Base-by-base conservation (phyloP, 495 filamentous ascomycete species). In the Peziza echinospora region DNA sequence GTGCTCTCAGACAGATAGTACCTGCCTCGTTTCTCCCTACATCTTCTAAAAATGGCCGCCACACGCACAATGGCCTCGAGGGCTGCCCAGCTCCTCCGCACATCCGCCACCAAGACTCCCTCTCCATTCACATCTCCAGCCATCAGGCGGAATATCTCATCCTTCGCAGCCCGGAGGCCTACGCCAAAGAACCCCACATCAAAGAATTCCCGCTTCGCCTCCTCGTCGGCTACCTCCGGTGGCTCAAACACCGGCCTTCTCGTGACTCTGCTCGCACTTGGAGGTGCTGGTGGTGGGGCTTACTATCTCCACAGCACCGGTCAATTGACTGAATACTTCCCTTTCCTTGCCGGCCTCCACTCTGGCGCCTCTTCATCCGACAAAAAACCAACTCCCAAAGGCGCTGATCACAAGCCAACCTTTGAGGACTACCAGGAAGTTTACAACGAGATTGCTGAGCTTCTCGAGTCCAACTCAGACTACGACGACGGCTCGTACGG, bases 401-500 rank as follows among this genome's bases (percentile, higher is more conserved):
- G 66, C 13, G 56, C 61, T 53, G 75, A 71, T 50, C 81, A 91
- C 64, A 71, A 65, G 21, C 83, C 86, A 52, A 80, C 71, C 52
- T 71, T 80, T 65, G 76, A 76, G 47, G 85, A 97, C 63, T 97
- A 93, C 69, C 84, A 94, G 72, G 79, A 81, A 66, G 84, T 94
- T 50, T 97, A 97, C 66, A 76, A 93, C 57, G 79, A 77, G 59
- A 75, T 97, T 56, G 84, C 89, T 28, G 63, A 67, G 55, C 65
- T 67, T 25, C 66, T 97, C 41, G 77, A 85, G 63, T 80, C 92
- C 65, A 84, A 89, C 51, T 37, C 30, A 17, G 84, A 93, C 49
- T 94, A 94, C 58, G 89, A 94, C 61, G 87, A 97, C 64, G 89
- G 89, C 53, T 84, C 78, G 67, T 97, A 92, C 60, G 89, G 83